A percentile compares a stretch with the other conserved stretches of the same genome.
These are phyloP conservation scores for Spizellomyces punctatus DNA, from an alignment of 192 early-diverging fungal genomes.

Conservation along the genomic window DNA sequence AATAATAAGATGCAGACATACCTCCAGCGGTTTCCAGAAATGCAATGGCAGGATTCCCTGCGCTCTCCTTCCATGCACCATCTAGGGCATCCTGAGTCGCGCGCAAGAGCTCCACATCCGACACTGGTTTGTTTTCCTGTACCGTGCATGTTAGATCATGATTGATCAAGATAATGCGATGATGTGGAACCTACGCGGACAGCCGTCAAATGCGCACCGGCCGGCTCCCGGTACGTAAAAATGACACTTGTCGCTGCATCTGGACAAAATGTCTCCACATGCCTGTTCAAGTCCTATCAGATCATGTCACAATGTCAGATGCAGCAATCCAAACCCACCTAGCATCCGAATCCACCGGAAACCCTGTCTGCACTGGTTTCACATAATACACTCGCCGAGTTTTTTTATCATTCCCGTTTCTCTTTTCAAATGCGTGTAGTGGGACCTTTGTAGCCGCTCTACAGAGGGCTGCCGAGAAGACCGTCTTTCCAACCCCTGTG, in stretches of 20 bases:
- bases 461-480: conserved; percentile 70
- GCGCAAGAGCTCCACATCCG: conserved; percentile 35
- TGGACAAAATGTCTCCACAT: conserved; percentile 55
- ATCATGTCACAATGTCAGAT: neutral
- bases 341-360: conserved; percentile 74
- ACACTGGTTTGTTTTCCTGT: conserved; percentile 36
- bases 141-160: conserved; percentile 2
- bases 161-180: neutral
- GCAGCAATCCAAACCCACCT: conserved; percentile 35
- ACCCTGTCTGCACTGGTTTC: conserved; percentile 86
- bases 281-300: conserved; percentile 37
- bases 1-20: conserved; percentile 3
- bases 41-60: conserved; percentile 20
- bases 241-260: conserved; percentile 50
- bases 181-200: conserved; percentile 11
- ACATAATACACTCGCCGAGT: conserved; percentile 62
- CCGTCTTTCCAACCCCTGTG: conserved; percentile 82
- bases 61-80: conserved; percentile 1
- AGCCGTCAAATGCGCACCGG: conserved; percentile 75
- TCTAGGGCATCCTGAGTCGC: conserved; percentile 20
- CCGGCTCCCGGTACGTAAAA: conserved; percentile 72
- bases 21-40: conserved; percentile 84
- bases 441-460: conserved; percentile 48
- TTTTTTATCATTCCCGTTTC: neutral
- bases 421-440: neutral